Conservation (phyloP, 768 basidiomycete species). For the Lentinula lateritia region DNA sequence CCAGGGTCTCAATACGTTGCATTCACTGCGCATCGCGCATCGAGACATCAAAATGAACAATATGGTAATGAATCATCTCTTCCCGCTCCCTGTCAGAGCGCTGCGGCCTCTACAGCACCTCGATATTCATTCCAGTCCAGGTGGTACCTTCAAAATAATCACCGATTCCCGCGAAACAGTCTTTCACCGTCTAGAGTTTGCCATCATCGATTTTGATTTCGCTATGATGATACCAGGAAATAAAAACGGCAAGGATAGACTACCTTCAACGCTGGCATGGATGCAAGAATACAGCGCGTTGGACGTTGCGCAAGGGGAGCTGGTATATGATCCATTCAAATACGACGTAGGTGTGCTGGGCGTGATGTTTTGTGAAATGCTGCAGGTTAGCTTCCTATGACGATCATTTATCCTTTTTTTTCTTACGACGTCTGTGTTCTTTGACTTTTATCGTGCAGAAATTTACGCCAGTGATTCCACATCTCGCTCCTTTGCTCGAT, state of each 20-base stretch:
- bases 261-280: constrained; percentile 2
- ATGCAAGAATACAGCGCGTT: constrained; percentile 7
- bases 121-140: neutral
- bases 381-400: neutral
- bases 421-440: neutral
- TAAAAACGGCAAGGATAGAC: neutral
- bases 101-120: neutral
- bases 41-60: constrained; percentile 6
- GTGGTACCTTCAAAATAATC: neutral
- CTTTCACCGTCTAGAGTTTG: neutral
- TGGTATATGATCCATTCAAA: constrained; percentile 13
- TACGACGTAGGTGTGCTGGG: constrained; percentile 13
- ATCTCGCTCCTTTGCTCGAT: constrained; percentile 13
- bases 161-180: neutral
- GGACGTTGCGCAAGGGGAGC: constrained; percentile 12
- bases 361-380: constrained; percentile 8
- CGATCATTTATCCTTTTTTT: neutral
- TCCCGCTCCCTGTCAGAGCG: neutral
- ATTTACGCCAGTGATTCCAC: constrained; percentile 4
- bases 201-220: constrained; percentile 8
- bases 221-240: neutral
- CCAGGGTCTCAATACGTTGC: constrained; percentile 2
- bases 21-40: constrained; percentile 1
- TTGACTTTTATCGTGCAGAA: neutral
- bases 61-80: constrained; percentile 6